These are phyloP conservation scores for Angomonas desouzai DNA, from an alignment of 208 protist species.

Conservation along the genomic window DNA sequence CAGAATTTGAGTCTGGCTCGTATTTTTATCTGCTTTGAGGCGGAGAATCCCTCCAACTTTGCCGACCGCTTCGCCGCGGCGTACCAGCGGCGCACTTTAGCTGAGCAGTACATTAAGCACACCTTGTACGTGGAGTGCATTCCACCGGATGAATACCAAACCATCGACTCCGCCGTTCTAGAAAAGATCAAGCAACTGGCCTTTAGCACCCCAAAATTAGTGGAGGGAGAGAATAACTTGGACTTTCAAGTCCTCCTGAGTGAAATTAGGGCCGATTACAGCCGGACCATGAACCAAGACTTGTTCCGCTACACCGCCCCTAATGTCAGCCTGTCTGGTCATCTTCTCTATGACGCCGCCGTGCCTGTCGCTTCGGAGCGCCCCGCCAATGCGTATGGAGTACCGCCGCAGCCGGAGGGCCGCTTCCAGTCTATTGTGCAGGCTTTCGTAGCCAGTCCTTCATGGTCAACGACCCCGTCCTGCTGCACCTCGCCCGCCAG, in stretches of 20 bases:
- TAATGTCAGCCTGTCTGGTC: slow-evolving; percentile 40
- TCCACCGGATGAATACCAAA: slow-evolving; percentile 89
- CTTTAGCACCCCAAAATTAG: slow-evolving; percentile 67
- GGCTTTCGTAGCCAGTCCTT: slow-evolving; percentile 61
- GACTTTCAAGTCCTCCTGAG: slow-evolving; percentile 57
- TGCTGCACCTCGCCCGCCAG: slow-evolving; percentile 56
- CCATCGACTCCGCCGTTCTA: slow-evolving; percentile 56
- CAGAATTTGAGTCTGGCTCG: slow-evolving; percentile 38
- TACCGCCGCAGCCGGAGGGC: slow-evolving; percentile 29
- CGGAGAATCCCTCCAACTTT: slow-evolving; percentile 91
- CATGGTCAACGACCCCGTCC: slow-evolving; percentile 34
- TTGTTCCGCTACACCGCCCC: slow-evolving; percentile 67
- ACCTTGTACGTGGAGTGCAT: slow-evolving; percentile 94
- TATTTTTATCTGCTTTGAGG: slow-evolving; percentile 89
- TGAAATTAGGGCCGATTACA: slow-evolving; percentile 88
- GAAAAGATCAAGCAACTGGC: slow-evolving; percentile 56
- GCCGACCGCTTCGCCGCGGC: slow-evolving; percentile 86
- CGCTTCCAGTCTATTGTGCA: slow-evolving; percentile 43
- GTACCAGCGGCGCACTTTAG: slow-evolving; percentile 50
- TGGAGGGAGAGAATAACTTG: slow-evolving; percentile 71
- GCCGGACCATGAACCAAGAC: slow-evolving; percentile 82
- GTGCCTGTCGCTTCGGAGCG: slow-evolving; percentile 1
- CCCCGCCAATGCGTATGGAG: slow-evolving; percentile 38
- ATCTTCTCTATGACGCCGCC: slow-evolving; percentile 21
- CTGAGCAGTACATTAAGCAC: slow-evolving; percentile 78